Evolutionary conservation across 2,329 filamentous ascomycete species (phyloP).

Genomic region (Hymenoscyphus infarciens): DNA sequence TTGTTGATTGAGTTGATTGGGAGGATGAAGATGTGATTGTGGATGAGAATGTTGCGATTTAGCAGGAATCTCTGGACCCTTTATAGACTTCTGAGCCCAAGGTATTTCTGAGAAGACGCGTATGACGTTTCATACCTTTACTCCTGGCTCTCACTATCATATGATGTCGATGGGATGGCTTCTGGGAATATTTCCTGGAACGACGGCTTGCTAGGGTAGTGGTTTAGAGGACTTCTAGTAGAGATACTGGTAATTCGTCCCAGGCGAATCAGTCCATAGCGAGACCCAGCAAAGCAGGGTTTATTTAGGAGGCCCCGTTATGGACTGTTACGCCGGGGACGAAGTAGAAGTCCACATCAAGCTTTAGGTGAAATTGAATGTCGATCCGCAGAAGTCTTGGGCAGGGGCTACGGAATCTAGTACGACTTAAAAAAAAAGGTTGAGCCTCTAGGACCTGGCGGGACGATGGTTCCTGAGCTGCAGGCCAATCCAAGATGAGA

Average conservation of each 20-base stretch:
- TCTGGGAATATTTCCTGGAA: slow-evolving; percentile 9
- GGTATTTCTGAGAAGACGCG: not conserved
- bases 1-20: slow-evolving; percentile 43
- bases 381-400: slow-evolving; percentile 15
- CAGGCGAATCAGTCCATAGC: too few species aligned
- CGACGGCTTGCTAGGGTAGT: not conserved
- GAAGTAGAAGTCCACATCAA: not conserved
- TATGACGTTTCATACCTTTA: slow-evolving; percentile 17
- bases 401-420: not conserved
- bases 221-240: not conserved
- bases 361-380: slow-evolving; percentile 14
- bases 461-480: slow-evolving; percentile 6
- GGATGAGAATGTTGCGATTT: slow-evolving; percentile 11
- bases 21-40: slow-evolving; percentile 15
- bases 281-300: too few species aligned
- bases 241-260: too few species aligned
- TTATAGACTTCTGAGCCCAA: slow-evolving; percentile 9
- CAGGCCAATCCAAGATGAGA: not conserved
- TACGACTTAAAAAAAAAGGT: not conserved
- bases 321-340: too few species aligned
- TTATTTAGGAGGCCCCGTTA: too few species aligned
- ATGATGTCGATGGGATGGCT: slow-evolving; percentile 16
- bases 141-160: slow-evolving; percentile 9
- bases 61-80: slow-evolving; percentile 15
- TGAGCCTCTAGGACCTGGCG: not conserved